Evolutionary conservation across 2,329 filamentous ascomycete species (phyloP).

Genomic region (Dothidotthia symphoricarpi): DNA sequence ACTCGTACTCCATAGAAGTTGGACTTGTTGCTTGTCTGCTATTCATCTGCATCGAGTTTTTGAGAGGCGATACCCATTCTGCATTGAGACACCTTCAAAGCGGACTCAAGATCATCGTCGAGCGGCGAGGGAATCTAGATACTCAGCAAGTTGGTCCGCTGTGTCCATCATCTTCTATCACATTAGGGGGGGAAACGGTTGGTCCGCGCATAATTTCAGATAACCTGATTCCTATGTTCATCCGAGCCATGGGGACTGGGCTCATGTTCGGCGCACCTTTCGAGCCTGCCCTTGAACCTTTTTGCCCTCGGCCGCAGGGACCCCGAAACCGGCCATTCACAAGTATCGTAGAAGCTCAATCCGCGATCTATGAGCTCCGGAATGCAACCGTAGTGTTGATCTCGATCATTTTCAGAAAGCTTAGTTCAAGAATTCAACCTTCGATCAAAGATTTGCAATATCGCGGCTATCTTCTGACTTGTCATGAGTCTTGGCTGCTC

Average conservation of each 20-base stretch:
- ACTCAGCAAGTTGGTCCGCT: too few relatives aligned
- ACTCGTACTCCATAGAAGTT: constrained; percentile 28
- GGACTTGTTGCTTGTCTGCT: constrained; percentile 44
- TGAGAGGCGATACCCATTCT: constrained; percentile 41
- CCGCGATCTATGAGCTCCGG: constrained; percentile 17
- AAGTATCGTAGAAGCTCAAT: constrained; percentile 17
- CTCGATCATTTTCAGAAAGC: constrained; percentile 5
- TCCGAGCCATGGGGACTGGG: constrained; percentile 17
- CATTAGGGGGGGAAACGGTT: too few relatives aligned
- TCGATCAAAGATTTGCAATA: constrained; percentile 5
- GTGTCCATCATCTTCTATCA: too few relatives aligned
- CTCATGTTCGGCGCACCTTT: constrained; percentile 17
- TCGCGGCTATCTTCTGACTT: constrained; percentile 12
- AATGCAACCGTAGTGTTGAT: constrained; percentile 18
- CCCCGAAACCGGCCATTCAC: constrained; percentile 7
- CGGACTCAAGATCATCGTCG: constrained; percentile 40
- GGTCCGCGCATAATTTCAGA: constrained; percentile 11
- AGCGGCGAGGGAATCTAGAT: constrained; percentile 1
- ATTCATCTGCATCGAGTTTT: constrained; percentile 44
- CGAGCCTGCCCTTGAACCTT: constrained; percentile 10
- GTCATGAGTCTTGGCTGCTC: constrained; percentile 19
- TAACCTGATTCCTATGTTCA: constrained; percentile 23
- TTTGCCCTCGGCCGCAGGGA: constrained; percentile 1
- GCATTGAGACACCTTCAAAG: constrained; percentile 44
- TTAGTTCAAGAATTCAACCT: neutral